Percentiles rank a stretch among this genome's conserved stretches.
phyloP scores from a whole-genome alignment of 305 asterid genomes.

The Nicotiana rustica region DNA sequence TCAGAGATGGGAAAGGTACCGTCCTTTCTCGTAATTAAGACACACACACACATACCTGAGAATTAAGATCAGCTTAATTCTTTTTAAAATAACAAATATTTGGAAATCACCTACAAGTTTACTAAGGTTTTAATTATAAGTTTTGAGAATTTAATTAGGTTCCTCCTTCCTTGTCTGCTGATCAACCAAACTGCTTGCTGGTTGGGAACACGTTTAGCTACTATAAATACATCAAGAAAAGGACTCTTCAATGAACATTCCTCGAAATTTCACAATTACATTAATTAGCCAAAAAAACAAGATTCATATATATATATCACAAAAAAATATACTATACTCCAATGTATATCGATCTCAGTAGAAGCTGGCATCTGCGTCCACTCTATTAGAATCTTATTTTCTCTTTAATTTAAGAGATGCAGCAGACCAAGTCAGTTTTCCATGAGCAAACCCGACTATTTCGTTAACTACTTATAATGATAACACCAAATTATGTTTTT shows the following conservation, averaged over 20 bases:
- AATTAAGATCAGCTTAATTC: background rate
- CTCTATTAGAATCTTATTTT: background rate
- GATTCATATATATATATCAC: background rate
- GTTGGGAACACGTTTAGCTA: background rate
- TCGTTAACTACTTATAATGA: background rate
- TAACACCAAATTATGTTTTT: too few relatives aligned
- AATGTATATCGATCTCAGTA: background rate
- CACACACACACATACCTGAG: background rate
- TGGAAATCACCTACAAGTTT: background rate
- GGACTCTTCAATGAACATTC: background rate
- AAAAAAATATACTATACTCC: too few relatives aligned
- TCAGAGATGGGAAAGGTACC: background rate
- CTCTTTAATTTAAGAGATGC: background rate
- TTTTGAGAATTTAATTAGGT: too few relatives aligned
- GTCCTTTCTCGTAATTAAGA: background rate
- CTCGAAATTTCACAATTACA: background rate
- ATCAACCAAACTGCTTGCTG: background rate
- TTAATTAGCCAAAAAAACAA: background rate
- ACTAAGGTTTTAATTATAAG: background rate
- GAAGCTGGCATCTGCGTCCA: background rate
- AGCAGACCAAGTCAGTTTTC: background rate
- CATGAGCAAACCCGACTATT: background rate
- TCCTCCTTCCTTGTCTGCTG: background rate
- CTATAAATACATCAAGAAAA: background rate
- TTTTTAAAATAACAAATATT: background rate